Conservation (phyloP, 2,329 filamentous ascomycete genomes). For the Aspergillus sp. region DNA sequence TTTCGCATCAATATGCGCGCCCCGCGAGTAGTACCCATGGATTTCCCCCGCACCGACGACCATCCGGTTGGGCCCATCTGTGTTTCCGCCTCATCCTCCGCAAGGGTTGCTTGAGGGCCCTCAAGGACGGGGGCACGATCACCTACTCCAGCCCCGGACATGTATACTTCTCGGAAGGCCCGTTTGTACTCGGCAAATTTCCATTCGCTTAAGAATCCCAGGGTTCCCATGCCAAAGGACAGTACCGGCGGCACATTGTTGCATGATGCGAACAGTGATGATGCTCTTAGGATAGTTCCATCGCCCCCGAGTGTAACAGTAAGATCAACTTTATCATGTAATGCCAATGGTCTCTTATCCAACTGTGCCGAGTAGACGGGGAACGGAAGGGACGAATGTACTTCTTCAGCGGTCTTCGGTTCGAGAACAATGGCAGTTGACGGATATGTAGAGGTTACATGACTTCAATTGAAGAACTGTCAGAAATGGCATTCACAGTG, state of each 20-base stretch:
- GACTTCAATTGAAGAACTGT: conserved; percentile 48
- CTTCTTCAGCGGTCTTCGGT: conserved; percentile 60
- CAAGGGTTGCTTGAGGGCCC: conserved; percentile 34
- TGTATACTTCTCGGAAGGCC: conserved; percentile 87
- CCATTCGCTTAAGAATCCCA: conserved; percentile 95
- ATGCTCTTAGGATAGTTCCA: conserved; percentile 79
- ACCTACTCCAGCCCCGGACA: conserved; percentile 58
- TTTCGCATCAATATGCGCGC: conserved; percentile 82
- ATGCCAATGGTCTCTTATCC: conserved; percentile 36
- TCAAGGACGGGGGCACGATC: conserved; percentile 40
- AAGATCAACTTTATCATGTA: conserved; percentile 77
- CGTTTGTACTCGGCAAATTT: conserved; percentile 89
- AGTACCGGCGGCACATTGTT: conserved; percentile 80
- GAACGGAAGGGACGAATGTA: conserved; percentile 65
- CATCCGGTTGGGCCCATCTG: conserved; percentile 49
- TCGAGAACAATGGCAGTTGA: conserved; percentile 78
- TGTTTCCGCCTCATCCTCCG: conserved; percentile 16
- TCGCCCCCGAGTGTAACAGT: conserved; percentile 89
- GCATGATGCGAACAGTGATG: conserved; percentile 77
- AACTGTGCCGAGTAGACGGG: conserved; percentile 57
- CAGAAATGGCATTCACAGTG: conserved; percentile 5
- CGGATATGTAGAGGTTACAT: conserved; percentile 74
- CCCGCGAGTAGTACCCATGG: conserved; percentile 65
- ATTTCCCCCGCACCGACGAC: conserved; percentile 70
- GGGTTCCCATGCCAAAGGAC: conserved; percentile 92